Base-by-base conservation (phyloP, 2,329 filamentous ascomycete genomes). In the Fusarium citri region DNA sequence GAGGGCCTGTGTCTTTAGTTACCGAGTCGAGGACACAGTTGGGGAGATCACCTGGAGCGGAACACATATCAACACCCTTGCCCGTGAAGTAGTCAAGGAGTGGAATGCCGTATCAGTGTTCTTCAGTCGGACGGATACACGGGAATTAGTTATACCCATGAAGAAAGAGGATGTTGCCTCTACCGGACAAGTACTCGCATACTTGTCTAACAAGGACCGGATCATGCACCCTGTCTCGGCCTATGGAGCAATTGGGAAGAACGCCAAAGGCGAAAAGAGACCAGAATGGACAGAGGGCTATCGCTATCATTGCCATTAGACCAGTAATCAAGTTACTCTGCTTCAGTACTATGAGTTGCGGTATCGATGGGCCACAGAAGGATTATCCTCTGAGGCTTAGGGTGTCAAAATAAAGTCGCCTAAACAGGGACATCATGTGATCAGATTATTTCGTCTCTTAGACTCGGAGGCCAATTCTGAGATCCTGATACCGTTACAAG, bases 1-100 rank as follows among this genome's bases (percentile, higher is more conserved):
- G 5, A 20, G 10, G 2, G 46, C 42, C 3, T 54, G 26, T 4
- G 28, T 53, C 5, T 69, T 67, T 11, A 22, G 26, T 6, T 68
- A 68, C 18, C 42, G 37, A 7, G n/a, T 56, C 5, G 47, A 43
- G 6, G 18, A 57, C 16, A 20, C 34, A 3, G 23, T 48, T 10
- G 37, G 14, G 1, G 18, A 55, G 11, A 31, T 68, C 9, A 48
- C 11, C 6, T 68, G 58, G 58, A n/a, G 30, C 4, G 47, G 58
- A 12, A 64, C 55, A 1, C 6, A 55, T 23, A 20, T 54, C 22
- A 4, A 23, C 3, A 6, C 12, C 4, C 20, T 68, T 8, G 3
- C 49, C 16, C 8, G 14, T 8, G 4, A 14, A 1, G 55, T 68
- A 2, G 12, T 58, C 6, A 14, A 12, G 10, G 34, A 37, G 7